These are phyloP conservation scores for Plectosphaerella sp. DNA, from an alignment of 2,329 filamentous ascomycete species.

Conservation along the genomic window DNA sequence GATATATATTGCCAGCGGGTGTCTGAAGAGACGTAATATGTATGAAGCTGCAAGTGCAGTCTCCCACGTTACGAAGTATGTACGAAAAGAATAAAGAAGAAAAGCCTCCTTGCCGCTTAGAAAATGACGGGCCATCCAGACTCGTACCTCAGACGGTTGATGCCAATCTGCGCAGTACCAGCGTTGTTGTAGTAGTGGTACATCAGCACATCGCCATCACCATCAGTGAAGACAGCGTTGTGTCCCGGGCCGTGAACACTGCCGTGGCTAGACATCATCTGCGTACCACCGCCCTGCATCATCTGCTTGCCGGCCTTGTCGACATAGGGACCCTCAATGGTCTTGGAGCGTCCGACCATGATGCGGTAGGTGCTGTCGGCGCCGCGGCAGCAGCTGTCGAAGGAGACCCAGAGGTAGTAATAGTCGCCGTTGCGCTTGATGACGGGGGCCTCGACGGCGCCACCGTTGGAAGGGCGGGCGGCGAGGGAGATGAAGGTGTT, in stretches of 20 bases:
- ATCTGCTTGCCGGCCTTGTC: slow-evolving; percentile 18
- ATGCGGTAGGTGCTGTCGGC: slow-evolving; percentile 23
- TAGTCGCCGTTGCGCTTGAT: slow-evolving; percentile 21
- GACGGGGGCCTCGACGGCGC: slow-evolving; percentile 22
- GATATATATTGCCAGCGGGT: too few relatives aligned
- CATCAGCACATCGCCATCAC: slow-evolving; percentile 22
- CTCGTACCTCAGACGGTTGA: slow-evolving; percentile 24
- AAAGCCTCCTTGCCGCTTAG: slow-evolving; percentile 1
- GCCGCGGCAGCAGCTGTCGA: slow-evolving; percentile 23
- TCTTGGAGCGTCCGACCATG: slow-evolving; percentile 25
- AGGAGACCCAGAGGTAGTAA: slow-evolving; percentile 27
- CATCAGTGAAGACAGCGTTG: slow-evolving; percentile 23
- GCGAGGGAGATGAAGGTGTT: slow-evolving; percentile 19
- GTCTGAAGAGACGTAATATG: too few relatives aligned
- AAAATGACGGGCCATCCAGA: slow-evolving; percentile 24
- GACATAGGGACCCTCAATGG: slow-evolving; percentile 21
- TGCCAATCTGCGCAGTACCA: slow-evolving; percentile 19
- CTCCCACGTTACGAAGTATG: too few relatives aligned
- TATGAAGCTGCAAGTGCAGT: too few relatives aligned
- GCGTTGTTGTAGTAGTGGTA: slow-evolving; percentile 23
- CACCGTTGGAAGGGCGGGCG: slow-evolving; percentile 12
- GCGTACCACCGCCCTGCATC: slow-evolving; percentile 22
- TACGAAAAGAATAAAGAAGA: too few relatives aligned
- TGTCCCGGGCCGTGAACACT: slow-evolving; percentile 24
- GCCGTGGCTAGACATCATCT: slow-evolving; percentile 22